Percentiles rank a stretch among this genome's conserved stretches.
phyloP scores from a whole-genome alignment of 2,329 filamentous ascomycete genomes.

The Curvularia sp. region DNA sequence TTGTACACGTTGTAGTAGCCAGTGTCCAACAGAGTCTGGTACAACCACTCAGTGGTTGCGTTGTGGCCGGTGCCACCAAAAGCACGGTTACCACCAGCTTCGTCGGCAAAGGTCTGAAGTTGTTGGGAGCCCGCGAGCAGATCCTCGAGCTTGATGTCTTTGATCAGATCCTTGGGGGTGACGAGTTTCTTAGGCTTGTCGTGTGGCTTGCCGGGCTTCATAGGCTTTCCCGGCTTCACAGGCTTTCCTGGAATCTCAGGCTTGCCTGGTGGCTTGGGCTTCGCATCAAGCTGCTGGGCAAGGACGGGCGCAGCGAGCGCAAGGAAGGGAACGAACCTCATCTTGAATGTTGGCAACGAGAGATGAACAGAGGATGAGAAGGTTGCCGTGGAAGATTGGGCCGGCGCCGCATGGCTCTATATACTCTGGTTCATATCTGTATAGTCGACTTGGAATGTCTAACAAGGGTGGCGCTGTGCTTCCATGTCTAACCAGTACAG shows the following conservation, averaged over 20 bases:
- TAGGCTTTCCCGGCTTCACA: constrained; percentile 13
- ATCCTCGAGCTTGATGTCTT: constrained; percentile 41
- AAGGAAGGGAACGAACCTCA: constrained; percentile 41
- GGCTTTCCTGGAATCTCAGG: constrained; percentile 8
- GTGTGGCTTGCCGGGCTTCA: constrained; percentile 15
- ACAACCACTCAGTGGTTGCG: constrained; percentile 43
- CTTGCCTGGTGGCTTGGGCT: constrained; percentile 17
- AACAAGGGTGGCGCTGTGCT: constrained; percentile 10
- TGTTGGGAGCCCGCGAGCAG: constrained; percentile 44
- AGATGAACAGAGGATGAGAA: constrained; percentile 18
- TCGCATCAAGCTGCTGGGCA: constrained; percentile 26
- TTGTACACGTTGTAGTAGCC: constrained; percentile 47
- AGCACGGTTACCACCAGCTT: constrained; percentile 45
- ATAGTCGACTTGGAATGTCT: constrained; percentile 9
- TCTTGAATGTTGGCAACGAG: constrained; percentile 22
- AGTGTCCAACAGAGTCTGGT: constrained; percentile 37
- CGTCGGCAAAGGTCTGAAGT: constrained; percentile 43
- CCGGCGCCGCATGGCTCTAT: constrained; percentile 20
- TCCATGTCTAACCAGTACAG: constrained; percentile 28
- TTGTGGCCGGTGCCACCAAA: constrained; percentile 48
- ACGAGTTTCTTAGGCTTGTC: constrained; percentile 22
- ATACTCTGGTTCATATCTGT: constrained; percentile 26
- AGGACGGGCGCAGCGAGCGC: constrained; percentile 33
- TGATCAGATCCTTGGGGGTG: constrained; percentile 32
- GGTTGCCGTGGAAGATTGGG: constrained; percentile 11